Evolutionary conservation across 2,329 filamentous ascomycete species (phyloP).

Genomic region (Fusarium solani-melongenae): DNA sequence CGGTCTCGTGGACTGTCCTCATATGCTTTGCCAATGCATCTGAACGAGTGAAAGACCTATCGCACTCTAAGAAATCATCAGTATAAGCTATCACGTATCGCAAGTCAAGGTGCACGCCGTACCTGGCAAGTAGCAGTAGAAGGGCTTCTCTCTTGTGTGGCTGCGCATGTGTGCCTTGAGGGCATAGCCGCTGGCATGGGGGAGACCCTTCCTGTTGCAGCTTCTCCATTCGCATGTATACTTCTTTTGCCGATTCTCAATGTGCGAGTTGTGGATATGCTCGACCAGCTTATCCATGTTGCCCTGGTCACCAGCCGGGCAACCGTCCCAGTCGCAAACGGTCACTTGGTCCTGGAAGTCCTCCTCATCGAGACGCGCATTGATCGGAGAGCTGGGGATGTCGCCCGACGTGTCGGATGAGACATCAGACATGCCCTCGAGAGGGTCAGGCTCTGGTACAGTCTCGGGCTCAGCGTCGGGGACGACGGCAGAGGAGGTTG

Average conservation of each 20-base stretch:
- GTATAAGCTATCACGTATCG: background rate
- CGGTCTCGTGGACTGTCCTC: constrained; percentile 97
- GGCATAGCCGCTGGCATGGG: constrained; percentile 95
- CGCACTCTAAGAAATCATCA: constrained; percentile 76
- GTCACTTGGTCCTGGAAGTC: constrained; percentile 83
- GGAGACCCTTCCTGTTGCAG: constrained; percentile 86
- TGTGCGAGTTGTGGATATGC: constrained; percentile 92
- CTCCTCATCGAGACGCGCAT: constrained; percentile 77
- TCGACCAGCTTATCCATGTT: constrained; percentile 87
- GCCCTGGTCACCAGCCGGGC: constrained; percentile 74
- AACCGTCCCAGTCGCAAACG: constrained; percentile 82
- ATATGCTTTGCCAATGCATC: constrained; percentile 98
- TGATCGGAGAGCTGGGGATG: constrained; percentile 76
- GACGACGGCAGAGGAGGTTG: constrained; percentile 57
- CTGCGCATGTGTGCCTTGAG: constrained; percentile 97
- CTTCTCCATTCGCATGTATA: constrained; percentile 99
- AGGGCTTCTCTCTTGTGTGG: constrained; percentile 97
- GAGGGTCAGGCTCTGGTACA: constrained; percentile 61
- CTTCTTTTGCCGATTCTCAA: constrained; percentile 92
- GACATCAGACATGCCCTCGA: constrained; percentile 75
- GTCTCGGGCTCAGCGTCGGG: constrained; percentile 57
- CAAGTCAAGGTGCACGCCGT: constrained; percentile 44
- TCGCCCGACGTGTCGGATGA: constrained; percentile 93
- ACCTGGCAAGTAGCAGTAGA: constrained; percentile 96
- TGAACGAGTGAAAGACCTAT: constrained; percentile 94